A percentile compares a stretch with the other conserved stretches of the same genome.
These are phyloP conservation scores for Otatea glauca DNA, from an alignment of 176 grass and related monocot genomes.

Conservation along the genomic window DNA sequence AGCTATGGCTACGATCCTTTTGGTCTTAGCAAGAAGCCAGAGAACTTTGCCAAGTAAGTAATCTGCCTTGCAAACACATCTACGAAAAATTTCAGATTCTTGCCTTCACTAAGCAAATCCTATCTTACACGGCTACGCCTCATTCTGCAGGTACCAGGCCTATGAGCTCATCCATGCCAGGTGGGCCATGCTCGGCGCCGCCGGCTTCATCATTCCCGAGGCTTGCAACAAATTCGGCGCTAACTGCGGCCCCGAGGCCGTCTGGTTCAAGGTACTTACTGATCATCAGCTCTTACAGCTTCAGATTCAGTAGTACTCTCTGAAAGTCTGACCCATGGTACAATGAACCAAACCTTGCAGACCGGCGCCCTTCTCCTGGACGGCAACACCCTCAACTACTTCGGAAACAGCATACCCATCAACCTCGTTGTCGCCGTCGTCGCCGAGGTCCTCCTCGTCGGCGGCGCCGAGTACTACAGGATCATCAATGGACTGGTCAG, in stretches of 20 bases:
- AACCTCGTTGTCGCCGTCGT: conserved; percentile 75
- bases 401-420: conserved; percentile 96
- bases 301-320: neutral
- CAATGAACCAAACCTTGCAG: conserved; percentile 43
- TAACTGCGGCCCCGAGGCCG: conserved; percentile 93
- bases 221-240: conserved; percentile 95
- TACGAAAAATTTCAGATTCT: neutral
- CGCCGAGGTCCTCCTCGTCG: conserved; percentile 84
- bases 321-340: conserved; percentile 16
- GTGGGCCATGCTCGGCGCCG: conserved; percentile 98
- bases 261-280: conserved; percentile 84
- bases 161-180: conserved; percentile 95
- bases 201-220: conserved; percentile 92
- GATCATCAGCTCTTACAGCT: neutral
- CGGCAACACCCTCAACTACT: conserved; percentile 96
- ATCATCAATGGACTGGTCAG: conserved; percentile 89
- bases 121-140: neutral
- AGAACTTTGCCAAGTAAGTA: conserved; percentile 88
- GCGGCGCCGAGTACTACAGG: conserved; percentile 96
- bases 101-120: neutral
- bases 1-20: conserved; percentile 98
- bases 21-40: conserved; percentile 95
- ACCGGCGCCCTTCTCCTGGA: conserved; percentile 92
- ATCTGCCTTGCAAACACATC: neutral
- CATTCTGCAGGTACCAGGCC: conserved; percentile 75